Evolutionary conservation across 2,329 filamentous ascomycete species (phyloP), one percentile per base, ranked within the genome.

Genomic region (Aspergillus latus): DNA sequence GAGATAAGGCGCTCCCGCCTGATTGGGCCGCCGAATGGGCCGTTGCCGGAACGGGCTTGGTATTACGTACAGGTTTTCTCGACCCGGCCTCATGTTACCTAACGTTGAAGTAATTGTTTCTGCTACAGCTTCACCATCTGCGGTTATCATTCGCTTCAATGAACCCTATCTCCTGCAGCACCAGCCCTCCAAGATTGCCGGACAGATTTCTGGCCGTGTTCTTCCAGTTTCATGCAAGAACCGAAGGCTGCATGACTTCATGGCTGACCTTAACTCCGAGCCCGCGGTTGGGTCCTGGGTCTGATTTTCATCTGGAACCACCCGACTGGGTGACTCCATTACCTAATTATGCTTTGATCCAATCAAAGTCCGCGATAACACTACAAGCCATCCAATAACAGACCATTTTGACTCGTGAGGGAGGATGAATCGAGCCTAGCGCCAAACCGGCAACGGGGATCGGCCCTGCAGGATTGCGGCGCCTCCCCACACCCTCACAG

Each of bases 51-150:
- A 54, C 48, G 57, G 57, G 58, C 60, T 59, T 64, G 49, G 56
- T 61, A 72, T 73, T 73, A 73, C 70, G 69, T 72, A 71, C 65
- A 62, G 60, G 45, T 54, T 59, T 58, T 36, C 39, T 9, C n/a
- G 11, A 29, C 9, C 10, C 15, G 44, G 39, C 45, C 21, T 52
- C 48, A 16, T 46, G 53, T 56, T 57, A 57, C 55, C 49, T 53
- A 57, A 57, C 55, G 16, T 13, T 52, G 49, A 49, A 44, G 49
- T 53, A 57, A 52, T 49, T 8, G n/a, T 15, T 43, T 46, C 15
- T n/a, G 4, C 49, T 37, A 49, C 39, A 32, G 28, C 37, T 10
- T n/a, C 30, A 47, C 21, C 28, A 34, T 26, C 39, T 32, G 32
- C 13, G 13, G n/a, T 42, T 42, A 37, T 53, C 28, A 36, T 47